Evolutionary conservation across 2,329 filamentous ascomycete species (phyloP), one percentile per base, ranked within the genome.

Genomic region (Alternaria atra): DNA sequence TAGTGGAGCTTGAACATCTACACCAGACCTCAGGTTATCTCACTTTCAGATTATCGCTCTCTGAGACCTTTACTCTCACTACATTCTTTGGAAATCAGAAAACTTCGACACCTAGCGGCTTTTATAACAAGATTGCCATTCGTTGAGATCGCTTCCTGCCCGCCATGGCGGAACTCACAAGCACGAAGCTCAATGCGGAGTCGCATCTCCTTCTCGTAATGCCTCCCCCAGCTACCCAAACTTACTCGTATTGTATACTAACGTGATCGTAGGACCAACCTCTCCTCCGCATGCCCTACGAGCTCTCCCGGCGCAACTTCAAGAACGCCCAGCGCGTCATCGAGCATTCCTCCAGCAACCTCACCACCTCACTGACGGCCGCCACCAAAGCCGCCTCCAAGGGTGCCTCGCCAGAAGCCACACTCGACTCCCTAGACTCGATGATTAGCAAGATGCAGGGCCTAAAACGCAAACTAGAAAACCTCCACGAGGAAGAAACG

Each of bases 281-380:
- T 4, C 91, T 98, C 67, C 89, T 99, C 68, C 93, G 94, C 34
- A 88, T 98, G 23, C 95, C 95, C 17, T 91, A 94, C 80, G 95
- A 98, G 77, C 90, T 97, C 58, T 89, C 96, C 23, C 91, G 93
- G 57, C 94, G 95, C 78, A 98, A 97, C 81, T 96, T 98, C 81
- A 95, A 97, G 73, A 89, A 90, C 4, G 91, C 91, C 43, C 91
- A 93, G 77, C 89, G 90, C 73, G 84, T 87, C 65, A 87, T 93
- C 77, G 91, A 94, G 75, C 90, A 89, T 75, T 88, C 91, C 69
- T 88, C 87, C 63, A 84, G 85, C 17, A 83, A 84, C 50, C 80
- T 93, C 65, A 88, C 88, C 72, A 85, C 86, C 23, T 80, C 82
- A 32, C 80, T 89, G 53, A 83, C 84, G 68, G 77, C 83, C 37